These are phyloP conservation scores for Hymenoscyphus scutula DNA, from an alignment of 2,329 filamentous ascomycete species.

Conservation along the genomic window DNA sequence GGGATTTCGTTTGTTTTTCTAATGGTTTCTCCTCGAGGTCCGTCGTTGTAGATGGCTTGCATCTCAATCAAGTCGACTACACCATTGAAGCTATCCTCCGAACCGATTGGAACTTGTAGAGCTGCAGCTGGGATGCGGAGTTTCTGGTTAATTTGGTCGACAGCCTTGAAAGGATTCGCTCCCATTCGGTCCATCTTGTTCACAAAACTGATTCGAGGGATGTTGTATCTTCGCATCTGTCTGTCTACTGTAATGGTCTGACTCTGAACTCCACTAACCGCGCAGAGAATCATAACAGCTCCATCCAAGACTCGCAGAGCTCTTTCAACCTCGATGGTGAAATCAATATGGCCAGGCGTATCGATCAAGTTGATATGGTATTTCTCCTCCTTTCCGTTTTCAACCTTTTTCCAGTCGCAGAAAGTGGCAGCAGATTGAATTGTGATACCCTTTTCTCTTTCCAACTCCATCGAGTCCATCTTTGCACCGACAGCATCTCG, in stretches of 20 bases:
- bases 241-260: slow-evolving; percentile 98
- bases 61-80: slow-evolving; percentile 91
- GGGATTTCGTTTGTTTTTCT: slow-evolving; percentile 78
- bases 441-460: slow-evolving; percentile 97
- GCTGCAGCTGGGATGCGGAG: slow-evolving; percentile 90
- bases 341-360: slow-evolving; percentile 97
- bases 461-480: slow-evolving; percentile 99
- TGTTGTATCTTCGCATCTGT: slow-evolving; percentile 98
- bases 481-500: slow-evolving; percentile 95
- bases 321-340: slow-evolving; percentile 97
- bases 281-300: slow-evolving; percentile 97
- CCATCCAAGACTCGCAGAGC: slow-evolving; percentile 92
- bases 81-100: slow-evolving; percentile 87
- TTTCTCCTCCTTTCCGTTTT: slow-evolving; percentile 78
- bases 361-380: slow-evolving; percentile 99
- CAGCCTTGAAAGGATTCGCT: slow-evolving; percentile 94
- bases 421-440: slow-evolving; percentile 98
- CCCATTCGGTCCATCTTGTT: slow-evolving; percentile 99
- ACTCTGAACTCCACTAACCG: slow-evolving; percentile 93
- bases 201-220: slow-evolving; percentile 91
- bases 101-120: slow-evolving; percentile 89
- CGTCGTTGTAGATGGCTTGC: slow-evolving; percentile 92
- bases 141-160: slow-evolving; percentile 97
- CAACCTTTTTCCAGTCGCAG: slow-evolving; percentile 91
- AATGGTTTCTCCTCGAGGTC: slow-evolving; percentile 74